A percentile compares a stretch with the other conserved stretches of the same genome.
Evolutionary conservation across 148 eudicot genomes (phyloP).

Genomic region (Vaccinium corymbosum): DNA sequence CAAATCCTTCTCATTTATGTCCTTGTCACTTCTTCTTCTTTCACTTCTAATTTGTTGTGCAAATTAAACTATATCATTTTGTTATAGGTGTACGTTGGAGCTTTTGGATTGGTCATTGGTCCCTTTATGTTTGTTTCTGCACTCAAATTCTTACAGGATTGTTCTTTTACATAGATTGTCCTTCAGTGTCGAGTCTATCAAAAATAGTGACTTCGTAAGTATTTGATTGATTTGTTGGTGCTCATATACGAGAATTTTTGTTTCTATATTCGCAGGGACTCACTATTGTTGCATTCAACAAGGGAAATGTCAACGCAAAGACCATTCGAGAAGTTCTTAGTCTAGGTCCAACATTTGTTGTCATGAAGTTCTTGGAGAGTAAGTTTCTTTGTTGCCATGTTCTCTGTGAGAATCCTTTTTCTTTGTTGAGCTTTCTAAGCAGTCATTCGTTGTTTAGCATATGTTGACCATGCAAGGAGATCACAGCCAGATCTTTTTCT

Average conservation of each 20-base stretch:
- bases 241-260: not conserved
- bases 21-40: not conserved
- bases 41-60: not conserved
- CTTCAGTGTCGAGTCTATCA: not conserved
- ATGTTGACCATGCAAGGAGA: not conserved
- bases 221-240: not conserved
- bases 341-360: slow-evolving; percentile 93
- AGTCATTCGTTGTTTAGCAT: not conserved
- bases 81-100: not conserved
- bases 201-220: not conserved
- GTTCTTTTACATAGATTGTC: not conserved
- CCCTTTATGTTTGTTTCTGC: not conserved
- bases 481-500: not conserved
- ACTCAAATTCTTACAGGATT: not conserved
- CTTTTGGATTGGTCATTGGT: not conserved
- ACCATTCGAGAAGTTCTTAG: slow-evolving; percentile 73
- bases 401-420: not conserved
- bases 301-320: slow-evolving; percentile 37
- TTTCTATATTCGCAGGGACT: slow-evolving; percentile 53
- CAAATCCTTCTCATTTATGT: not conserved
- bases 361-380: slow-evolving; percentile 90
- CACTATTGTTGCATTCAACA: slow-evolving; percentile 67
- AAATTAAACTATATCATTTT: not conserved
- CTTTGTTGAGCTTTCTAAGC: not conserved
- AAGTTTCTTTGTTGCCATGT: slow-evolving; percentile 21